Percentiles rank a stretch among this genome's conserved stretches.
These are phyloP conservation scores for Paramarasmius palmivorus DNA, from an alignment of 1,284 basidiomycete genomes.

Conservation along the genomic window DNA sequence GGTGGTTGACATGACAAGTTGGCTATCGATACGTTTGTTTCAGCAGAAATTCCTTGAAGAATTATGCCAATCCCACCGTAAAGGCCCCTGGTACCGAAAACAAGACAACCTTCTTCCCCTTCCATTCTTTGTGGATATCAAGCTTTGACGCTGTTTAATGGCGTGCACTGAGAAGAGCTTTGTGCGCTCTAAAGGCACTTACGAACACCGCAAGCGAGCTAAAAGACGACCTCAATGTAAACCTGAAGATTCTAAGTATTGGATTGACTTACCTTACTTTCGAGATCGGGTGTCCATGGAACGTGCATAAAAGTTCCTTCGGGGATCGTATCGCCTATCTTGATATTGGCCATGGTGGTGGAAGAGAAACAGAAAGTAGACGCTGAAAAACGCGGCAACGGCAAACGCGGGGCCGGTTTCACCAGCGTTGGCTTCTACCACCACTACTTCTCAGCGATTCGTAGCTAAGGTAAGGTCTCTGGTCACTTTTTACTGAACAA, in stretches of 20 bases:
- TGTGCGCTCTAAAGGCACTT: constrained; percentile 29
- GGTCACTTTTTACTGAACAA: too few relatives aligned
- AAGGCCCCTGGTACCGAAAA: constrained; percentile 81
- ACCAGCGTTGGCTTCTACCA: too few relatives aligned
- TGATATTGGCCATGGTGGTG: too few relatives aligned
- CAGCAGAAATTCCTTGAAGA: background rate
- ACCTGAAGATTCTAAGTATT: constrained; percentile 17
- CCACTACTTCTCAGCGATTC: too few relatives aligned
- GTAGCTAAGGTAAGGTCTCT: too few relatives aligned
- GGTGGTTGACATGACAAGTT: constrained; percentile 72
- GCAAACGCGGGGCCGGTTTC: too few relatives aligned
- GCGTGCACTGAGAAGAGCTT: constrained; percentile 2
- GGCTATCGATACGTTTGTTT: constrained; percentile 44
- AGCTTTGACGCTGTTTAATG: constrained; percentile 44
- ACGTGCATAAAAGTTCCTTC: constrained; percentile 63
- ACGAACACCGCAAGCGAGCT: constrained; percentile 66
- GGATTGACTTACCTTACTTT: constrained; percentile 49
- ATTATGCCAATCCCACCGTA: constrained; percentile 51
- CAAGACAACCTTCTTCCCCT: constrained; percentile 82
- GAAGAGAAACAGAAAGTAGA: too few relatives aligned
- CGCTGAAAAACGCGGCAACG: too few relatives aligned
- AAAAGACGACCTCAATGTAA: constrained; percentile 10
- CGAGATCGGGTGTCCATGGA: constrained; percentile 64
- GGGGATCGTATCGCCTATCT: constrained; percentile 70
- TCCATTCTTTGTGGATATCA: constrained; percentile 64